Conservation (phyloP, 2,329 filamentous ascomycete genomes). For the Phaeosphaeriaceae sp. region DNA sequence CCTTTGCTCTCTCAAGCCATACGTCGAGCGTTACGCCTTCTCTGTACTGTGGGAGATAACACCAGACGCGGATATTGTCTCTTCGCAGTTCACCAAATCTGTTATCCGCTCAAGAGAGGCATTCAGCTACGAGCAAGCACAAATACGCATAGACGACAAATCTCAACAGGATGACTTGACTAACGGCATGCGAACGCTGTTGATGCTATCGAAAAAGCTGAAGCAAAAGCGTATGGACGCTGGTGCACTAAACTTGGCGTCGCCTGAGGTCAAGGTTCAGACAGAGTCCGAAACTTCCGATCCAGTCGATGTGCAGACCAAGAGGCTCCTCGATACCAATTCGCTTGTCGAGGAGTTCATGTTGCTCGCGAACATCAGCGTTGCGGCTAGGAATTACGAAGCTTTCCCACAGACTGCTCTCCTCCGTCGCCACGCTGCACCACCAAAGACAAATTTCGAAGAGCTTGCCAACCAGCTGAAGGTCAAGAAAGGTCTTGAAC, state of each 20-base stretch:
- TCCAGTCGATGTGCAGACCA: slow-evolving; percentile 94
- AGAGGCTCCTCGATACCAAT: slow-evolving; percentile 92
- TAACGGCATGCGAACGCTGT: slow-evolving; percentile 82
- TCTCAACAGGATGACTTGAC: slow-evolving; percentile 91
- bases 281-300: slow-evolving; percentile 95
- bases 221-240: slow-evolving; percentile 94
- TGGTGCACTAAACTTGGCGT: slow-evolving; percentile 91
- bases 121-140: slow-evolving; percentile 97
- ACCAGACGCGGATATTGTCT: slow-evolving; percentile 82
- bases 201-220: slow-evolving; percentile 90
- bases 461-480: slow-evolving; percentile 90
- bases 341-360: slow-evolving; percentile 99
- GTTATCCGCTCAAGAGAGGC: slow-evolving; percentile 96
- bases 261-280: slow-evolving; percentile 96
- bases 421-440: slow-evolving; percentile 87
- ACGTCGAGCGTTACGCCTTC: slow-evolving; percentile 78
- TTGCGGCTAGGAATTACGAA: slow-evolving; percentile 87
- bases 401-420: slow-evolving; percentile 95
- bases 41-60: slow-evolving; percentile 78
- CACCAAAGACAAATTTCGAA: slow-evolving; percentile 96
- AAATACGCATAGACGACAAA: slow-evolving; percentile 88
- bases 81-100: slow-evolving; percentile 90
- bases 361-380: slow-evolving; percentile 95
- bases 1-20: slow-evolving; percentile 93
- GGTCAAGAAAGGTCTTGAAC: slow-evolving; percentile 80